Base-by-base conservation (phyloP, 371 early-diverging fungal species). In the Rhizopus sp. region DNA sequence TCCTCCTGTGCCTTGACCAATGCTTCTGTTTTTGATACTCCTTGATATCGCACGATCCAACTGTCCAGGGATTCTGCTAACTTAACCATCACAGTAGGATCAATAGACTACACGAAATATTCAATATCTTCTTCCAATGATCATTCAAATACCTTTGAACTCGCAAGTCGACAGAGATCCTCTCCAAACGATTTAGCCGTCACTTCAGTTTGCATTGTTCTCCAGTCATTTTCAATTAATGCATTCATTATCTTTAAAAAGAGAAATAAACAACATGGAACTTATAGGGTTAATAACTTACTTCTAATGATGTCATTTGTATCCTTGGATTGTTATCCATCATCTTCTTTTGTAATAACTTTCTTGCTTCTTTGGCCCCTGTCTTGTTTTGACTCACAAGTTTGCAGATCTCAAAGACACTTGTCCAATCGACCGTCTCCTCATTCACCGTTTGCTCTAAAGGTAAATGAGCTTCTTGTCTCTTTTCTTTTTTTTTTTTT, bases 301-400 rank as follows among this genome's bases (percentile, higher is more conserved):
- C 80, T 61, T 75, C 72, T 5, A 79, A 63, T 8, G 69, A 68
- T 29, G 74, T 54, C 0, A 76, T 44, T 58, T 79, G 76, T 2
- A 64, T 69, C 16, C 69, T 66, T 4, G 72, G 62, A 5, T 70
- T 60, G 12, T 45, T 59, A 0, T 63, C 42, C 13, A 74, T 62
- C 73, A 79, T 68, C 39, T 79, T 79, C 47, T 76, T 79, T 41
- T 79, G 80, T n/a, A 79, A 59, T 8, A 72, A 60, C 39, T 79
- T 79, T 49, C 80, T 62, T 13, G 77, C 80, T 58, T 79, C 80
- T 60, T 79, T 79, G 3, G 72, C 80, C 7, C 80, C 80, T 9
- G 66, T 58, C 31, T 76, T 77, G 4, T 69, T 60, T 17, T 59
- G 59, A 46, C 70, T 74, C 1, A 79, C 68, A n/a, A 64, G 55